Percentiles rank a stretch among this genome's conserved stretches.
These are phyloP conservation scores for Penicillium sp. DNA, from an alignment of 2,329 filamentous ascomycete genomes.

Conservation along the genomic window DNA sequence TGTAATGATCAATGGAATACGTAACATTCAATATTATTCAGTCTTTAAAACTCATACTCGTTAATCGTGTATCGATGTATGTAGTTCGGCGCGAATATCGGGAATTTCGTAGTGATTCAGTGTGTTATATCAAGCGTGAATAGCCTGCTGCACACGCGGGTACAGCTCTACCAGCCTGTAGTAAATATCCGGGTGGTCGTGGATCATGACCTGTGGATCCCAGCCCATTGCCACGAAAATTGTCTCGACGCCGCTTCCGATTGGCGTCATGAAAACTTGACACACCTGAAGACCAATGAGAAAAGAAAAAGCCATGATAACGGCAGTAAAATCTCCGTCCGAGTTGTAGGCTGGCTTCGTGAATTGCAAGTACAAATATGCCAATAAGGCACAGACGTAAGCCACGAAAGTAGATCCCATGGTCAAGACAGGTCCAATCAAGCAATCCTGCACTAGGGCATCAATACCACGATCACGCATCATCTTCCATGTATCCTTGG, in stretches of 20 bases:
- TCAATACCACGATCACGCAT: constrained; percentile 91
- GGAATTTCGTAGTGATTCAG: no score
- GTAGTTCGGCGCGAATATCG: no score
- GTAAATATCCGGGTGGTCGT: constrained; percentile 80
- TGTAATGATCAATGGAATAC: constrained; percentile 1
- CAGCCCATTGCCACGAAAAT: constrained; percentile 79
- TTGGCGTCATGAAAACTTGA: constrained; percentile 84
- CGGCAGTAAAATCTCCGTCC: constrained; percentile 66
- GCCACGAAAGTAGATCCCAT: constrained; percentile 82
- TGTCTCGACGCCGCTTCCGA: constrained; percentile 86
- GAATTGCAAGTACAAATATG: constrained; percentile 83
- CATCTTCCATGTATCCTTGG: constrained; percentile 88
- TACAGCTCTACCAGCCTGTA: constrained; percentile 76
- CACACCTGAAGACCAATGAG: constrained; percentile 87
- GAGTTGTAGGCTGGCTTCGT: constrained; percentile 78
- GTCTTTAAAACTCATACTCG: background rate
- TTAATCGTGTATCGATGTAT: background rate
- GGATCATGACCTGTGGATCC: constrained; percentile 69
- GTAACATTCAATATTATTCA: background rate
- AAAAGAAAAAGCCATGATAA: constrained; percentile 82
- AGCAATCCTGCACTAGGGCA: constrained; percentile 83
- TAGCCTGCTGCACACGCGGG: constrained; percentile 76
- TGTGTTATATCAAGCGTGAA: constrained; percentile 56
- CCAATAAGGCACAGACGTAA: constrained; percentile 76
- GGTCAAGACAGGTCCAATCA: constrained; percentile 70